Base-by-base conservation (phyloP, 305 asterid species). In the Solanum hybrid region DNA sequence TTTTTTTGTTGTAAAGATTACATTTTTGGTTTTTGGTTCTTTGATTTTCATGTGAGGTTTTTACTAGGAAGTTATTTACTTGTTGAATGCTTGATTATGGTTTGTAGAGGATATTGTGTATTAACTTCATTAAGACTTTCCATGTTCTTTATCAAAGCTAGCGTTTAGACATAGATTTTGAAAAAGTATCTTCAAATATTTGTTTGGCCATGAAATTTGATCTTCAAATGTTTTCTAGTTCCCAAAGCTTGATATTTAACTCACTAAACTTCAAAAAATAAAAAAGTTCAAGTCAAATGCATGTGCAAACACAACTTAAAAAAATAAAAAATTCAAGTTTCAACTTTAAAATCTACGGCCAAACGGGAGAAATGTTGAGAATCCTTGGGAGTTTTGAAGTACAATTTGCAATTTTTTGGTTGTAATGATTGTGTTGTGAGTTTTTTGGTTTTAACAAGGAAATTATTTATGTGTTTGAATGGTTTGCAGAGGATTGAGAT, bases 401-500 rank as follows among this genome's bases (percentile, higher is more conserved):
- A 81, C 34, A 26, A 14, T 14, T 81, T 42, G 26, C 86, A 14
- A 14, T 7, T 16, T 40, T 81, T 88, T 26, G 20, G 76, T 37
- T 34, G 87, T 60, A 90, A 64, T 60, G 35, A 85, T 88, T 38
- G 87, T 5, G 1, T 34, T 81, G 22, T 26, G 16, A 16, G 14
- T 26, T 17, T 17, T 76, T 10, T 34, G 71, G 37, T 4, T 29
- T 32, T 12, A 20, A 66, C 35, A n/a, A 29, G 79, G 26, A 73
- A 51, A 36, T 72, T 85, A 36, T 36, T 64, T 64, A n/a, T 10
- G 7, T 32, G 51, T 6, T 6, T 34, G 20, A 56, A 51, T 76
- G 84, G 37, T 88, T 51, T 91, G 34, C 95, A 97, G 99, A 95
- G 97, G 95, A 71, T 91, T 93, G 93, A 93, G 98, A 76, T 96